Evolutionary conservation across 2,329 filamentous ascomycete genomes (phyloP).

Genomic region (Fusarium pseudoanthophilum): DNA sequence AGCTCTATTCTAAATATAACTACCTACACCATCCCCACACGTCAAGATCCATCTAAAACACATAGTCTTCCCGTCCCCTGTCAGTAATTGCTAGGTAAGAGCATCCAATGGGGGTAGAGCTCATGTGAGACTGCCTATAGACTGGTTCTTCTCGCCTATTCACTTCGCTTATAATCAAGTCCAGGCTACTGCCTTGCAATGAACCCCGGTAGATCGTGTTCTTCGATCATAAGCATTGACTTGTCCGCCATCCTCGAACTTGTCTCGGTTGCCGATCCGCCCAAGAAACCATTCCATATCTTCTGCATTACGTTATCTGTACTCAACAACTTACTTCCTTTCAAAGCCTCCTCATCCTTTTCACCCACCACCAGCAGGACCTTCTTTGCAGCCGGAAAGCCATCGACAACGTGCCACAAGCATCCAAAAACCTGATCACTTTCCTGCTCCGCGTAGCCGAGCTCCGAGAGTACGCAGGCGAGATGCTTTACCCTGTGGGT

Average conservation of each 20-base stretch:
- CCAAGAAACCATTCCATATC: slow-evolving; percentile 60
- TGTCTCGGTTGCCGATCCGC: slow-evolving; percentile 52
- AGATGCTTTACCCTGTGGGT: slow-evolving; percentile 56
- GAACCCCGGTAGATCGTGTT: slow-evolving; percentile 54
- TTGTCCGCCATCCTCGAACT: slow-evolving; percentile 54
- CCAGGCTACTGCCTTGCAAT: slow-evolving; percentile 32
- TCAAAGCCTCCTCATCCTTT: slow-evolving; percentile 50
- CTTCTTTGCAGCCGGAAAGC: slow-evolving; percentile 51
- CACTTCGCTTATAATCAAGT: not conserved
- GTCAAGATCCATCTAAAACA: not conserved
- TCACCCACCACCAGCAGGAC: slow-evolving; percentile 56
- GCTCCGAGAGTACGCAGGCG: slow-evolving; percentile 57
- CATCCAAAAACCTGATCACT: slow-evolving; percentile 59
- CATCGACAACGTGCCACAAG: slow-evolving; percentile 61
- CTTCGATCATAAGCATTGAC: slow-evolving; percentile 57
- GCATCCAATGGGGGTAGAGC: not conserved
- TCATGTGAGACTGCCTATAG: not conserved
- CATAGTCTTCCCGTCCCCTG: not conserved
- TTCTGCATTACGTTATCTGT: slow-evolving; percentile 57
- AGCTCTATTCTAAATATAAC: not conserved
- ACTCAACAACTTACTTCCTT: slow-evolving; percentile 44
- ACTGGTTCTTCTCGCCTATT: not conserved
- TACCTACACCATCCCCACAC: not conserved
- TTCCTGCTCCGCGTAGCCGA: slow-evolving; percentile 56
- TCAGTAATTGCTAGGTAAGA: not conserved